Evolutionary conservation across 371 early-diverging fungal species (phyloP).

Genomic region (Coemansia sp.): DNA sequence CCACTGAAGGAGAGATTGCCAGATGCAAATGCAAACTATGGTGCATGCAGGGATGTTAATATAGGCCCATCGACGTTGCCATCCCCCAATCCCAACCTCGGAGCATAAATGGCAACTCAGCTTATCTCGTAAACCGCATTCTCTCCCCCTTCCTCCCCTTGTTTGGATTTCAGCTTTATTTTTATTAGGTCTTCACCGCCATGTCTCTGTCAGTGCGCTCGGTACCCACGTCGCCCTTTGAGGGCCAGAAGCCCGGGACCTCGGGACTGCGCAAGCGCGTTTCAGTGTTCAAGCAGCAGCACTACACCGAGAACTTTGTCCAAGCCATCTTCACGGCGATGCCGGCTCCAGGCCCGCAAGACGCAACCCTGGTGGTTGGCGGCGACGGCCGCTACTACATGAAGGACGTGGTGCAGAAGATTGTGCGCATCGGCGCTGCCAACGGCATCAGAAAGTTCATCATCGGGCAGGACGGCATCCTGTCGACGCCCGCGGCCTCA

Average conservation of each 20-base stretch:
- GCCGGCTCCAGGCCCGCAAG: constrained; percentile 67
- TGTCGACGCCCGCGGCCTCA: constrained; percentile 97
- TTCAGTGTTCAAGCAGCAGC: constrained; percentile 88
- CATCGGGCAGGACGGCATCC: constrained; percentile 89
- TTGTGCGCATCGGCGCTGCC: constrained; percentile 82
- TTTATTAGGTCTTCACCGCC: not conserved
- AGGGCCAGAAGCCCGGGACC: constrained; percentile 97
- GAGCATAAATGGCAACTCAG: no score
- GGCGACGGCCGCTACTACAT: constrained; percentile 95
- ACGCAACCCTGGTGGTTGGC: constrained; percentile 89
- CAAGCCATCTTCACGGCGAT: constrained; percentile 82
- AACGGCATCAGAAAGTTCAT: constrained; percentile 86
- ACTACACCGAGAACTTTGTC: constrained; percentile 97
- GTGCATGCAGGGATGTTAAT: no score
- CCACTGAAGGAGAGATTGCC: not conserved
- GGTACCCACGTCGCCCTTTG: constrained; percentile 67
- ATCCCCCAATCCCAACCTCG: not conserved
- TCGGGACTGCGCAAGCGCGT: constrained; percentile 94
- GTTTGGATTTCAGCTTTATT: not conserved
- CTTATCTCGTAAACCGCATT: not conserved
- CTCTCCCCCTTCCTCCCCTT: not conserved
- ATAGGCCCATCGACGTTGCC: not conserved
- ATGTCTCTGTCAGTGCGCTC: constrained; percentile 15
- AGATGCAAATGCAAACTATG: not conserved
- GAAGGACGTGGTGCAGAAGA: constrained; percentile 84